Conservation (phyloP, 257 asterid genomes). For the Echium plantagineum region DNA sequence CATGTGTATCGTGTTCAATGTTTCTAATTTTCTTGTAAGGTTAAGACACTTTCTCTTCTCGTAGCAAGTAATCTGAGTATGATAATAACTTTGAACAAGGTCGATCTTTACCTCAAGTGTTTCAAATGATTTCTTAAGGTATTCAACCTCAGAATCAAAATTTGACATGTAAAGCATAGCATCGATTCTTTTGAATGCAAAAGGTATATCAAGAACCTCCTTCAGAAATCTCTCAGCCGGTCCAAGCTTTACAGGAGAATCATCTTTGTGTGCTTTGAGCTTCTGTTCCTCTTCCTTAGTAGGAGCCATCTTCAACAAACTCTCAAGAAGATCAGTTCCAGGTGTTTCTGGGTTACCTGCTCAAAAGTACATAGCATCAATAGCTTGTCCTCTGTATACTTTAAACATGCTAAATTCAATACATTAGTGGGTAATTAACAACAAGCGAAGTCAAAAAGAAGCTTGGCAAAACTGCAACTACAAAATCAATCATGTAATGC, state of each 20-base stretch:
- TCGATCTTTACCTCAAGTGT: slow-evolving; percentile 71
- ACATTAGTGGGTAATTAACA: no score
- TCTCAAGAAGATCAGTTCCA: slow-evolving; percentile 84
- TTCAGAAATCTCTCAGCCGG: slow-evolving; percentile 81
- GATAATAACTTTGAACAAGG: slow-evolving; percentile 9
- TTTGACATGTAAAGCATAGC: slow-evolving; percentile 66
- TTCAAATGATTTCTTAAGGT: slow-evolving; percentile 72
- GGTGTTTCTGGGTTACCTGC: slow-evolving; percentile 76
- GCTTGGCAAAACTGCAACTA: not conserved
- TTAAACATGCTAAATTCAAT: no score
- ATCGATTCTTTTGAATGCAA: slow-evolving; percentile 80
- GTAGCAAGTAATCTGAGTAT: not conserved
- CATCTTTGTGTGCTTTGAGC: slow-evolving; percentile 56
- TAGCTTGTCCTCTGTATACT: not conserved
- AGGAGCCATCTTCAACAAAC: slow-evolving; percentile 92
- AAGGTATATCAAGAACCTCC: slow-evolving; percentile 72
- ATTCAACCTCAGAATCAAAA: slow-evolving; percentile 77
- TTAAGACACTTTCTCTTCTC: no score
- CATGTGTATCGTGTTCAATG: no score
- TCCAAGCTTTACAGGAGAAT: slow-evolving; percentile 68
- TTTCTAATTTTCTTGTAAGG: no score
- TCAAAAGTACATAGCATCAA: slow-evolving; percentile 12
- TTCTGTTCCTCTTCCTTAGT: slow-evolving; percentile 85
- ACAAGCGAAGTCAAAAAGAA: no score
- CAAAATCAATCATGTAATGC: not conserved